Percentiles rank a stretch among this genome's conserved stretches.
Evolutionary conservation across 73 alveolate genomes (phyloP).

Genomic region (Symbiodinium pilosum): DNA sequence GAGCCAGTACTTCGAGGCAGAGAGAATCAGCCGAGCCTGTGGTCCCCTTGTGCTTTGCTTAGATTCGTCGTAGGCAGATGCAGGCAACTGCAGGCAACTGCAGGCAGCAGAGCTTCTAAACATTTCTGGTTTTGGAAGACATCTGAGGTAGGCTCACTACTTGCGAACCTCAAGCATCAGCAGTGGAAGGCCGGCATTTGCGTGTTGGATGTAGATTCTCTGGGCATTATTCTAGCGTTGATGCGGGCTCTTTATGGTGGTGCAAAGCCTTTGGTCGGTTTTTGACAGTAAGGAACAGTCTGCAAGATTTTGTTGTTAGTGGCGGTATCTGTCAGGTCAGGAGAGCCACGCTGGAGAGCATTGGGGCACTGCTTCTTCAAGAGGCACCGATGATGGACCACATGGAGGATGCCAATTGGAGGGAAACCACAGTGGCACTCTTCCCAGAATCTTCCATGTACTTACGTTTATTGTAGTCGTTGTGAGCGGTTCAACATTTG

Average conservation of each 20-base stretch:
- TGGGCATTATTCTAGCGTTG: no score
- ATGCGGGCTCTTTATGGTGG: no score
- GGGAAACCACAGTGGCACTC: neutral
- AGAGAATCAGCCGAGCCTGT: constrained; percentile 77
- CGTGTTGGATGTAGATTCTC: no score
- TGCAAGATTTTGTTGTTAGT: no score
- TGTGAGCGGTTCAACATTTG: no score
- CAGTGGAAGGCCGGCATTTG: constrained; percentile 92
- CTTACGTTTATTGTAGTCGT: no score
- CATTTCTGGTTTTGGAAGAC: neutral
- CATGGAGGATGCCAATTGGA: constrained; percentile 65
- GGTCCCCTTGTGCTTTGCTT: constrained; percentile 12
- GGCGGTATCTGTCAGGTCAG: constrained; percentile 83
- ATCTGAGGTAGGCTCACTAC: constrained; percentile 41
- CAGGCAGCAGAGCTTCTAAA: neutral
- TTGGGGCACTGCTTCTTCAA: constrained; percentile 56
- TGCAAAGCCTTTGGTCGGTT: no score
- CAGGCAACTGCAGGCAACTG: neutral
- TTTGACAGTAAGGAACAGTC: no score
- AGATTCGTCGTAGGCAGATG: neutral
- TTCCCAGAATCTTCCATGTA: neutral
- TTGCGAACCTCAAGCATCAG: constrained; percentile 88
- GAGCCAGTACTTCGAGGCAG: constrained; percentile 92
- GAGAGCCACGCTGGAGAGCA: constrained; percentile 89
- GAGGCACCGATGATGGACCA: constrained; percentile 86